Conservation (phyloP, 805 yeast species). For the Ogataea saltuana region DNA sequence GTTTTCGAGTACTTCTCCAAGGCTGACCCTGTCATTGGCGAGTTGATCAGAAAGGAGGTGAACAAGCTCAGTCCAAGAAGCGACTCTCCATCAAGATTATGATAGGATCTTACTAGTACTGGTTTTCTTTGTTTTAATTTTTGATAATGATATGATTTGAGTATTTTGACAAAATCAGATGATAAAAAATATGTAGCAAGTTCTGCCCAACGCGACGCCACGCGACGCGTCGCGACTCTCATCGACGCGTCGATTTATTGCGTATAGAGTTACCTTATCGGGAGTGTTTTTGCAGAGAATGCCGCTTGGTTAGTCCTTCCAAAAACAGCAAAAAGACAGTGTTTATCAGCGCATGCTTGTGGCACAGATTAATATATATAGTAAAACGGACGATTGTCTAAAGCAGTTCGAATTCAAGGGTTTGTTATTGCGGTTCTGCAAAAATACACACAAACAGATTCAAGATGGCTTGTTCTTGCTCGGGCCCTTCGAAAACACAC, state of each 20-base stretch:
- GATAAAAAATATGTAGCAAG: too few relatives aligned
- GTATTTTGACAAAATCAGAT: too few relatives aligned
- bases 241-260: too few relatives aligned
- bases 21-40: slow-evolving; percentile 70
- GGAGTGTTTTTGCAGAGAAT: slow-evolving; percentile 13
- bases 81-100: slow-evolving; percentile 31
- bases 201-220: too few relatives aligned
- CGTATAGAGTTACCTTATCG: slow-evolving; percentile 12
- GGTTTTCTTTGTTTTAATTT: not conserved
- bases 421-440: too few relatives aligned
- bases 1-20: slow-evolving; percentile 75
- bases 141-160: not conserved
- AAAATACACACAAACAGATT: not conserved
- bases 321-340: slow-evolving; percentile 3
- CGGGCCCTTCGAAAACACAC: slow-evolving; percentile 8
- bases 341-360: not conserved
- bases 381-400: not conserved
- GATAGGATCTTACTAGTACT: slow-evolving; percentile 5
- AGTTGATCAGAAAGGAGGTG: slow-evolving; percentile 63
- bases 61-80: slow-evolving; percentile 51
- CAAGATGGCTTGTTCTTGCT: slow-evolving; percentile 30
- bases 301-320: slow-evolving; percentile 16
- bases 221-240: too few relatives aligned
- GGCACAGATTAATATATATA: too few relatives aligned
- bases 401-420: not conserved